phyloP scores from a whole-genome alignment of 805 yeast species.

The Suhomyces sp. region DNA sequence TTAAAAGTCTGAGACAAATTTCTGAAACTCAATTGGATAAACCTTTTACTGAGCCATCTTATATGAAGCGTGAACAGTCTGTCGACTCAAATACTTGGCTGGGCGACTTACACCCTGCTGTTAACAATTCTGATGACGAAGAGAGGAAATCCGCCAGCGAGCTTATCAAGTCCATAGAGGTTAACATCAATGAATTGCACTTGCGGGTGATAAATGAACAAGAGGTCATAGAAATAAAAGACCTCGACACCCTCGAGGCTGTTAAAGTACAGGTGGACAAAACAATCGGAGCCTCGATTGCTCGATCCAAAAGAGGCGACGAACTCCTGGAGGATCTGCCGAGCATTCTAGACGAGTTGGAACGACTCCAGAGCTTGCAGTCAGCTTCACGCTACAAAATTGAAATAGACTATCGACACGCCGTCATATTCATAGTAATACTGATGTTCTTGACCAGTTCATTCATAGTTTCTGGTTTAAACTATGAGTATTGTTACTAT shows the following conservation, averaged over 20 bases:
- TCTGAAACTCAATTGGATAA: not conserved
- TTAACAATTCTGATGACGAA: not conserved
- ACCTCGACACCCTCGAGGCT: not conserved
- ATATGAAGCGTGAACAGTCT: not conserved
- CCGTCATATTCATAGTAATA: slow-evolving; percentile 6
- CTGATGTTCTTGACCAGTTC: slow-evolving; percentile 19
- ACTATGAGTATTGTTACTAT: slow-evolving; percentile 41
- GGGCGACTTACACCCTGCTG: not conserved
- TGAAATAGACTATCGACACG: not conserved
- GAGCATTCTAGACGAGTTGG: slow-evolving; percentile 21
- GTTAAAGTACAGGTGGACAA: slow-evolving; percentile 1
- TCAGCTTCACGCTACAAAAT: not conserved
- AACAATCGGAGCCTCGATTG: slow-evolving; percentile 1
- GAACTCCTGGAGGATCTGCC: not conserved
- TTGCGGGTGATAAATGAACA: not conserved
- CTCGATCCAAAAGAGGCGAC: not conserved
- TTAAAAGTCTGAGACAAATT: not conserved
- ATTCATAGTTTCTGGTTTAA: slow-evolving; percentile 27
- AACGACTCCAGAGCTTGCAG: slow-evolving; percentile 17
- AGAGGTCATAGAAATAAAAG: not conserved
- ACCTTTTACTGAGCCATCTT: not conserved
- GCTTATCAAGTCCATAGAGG: not conserved
- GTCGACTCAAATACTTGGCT: not conserved
- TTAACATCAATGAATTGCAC: not conserved
- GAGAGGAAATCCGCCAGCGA: not conserved